These are phyloP conservation scores for Apiospora kogelbergensis DNA, from an alignment of 2,329 filamentous ascomycete genomes.

Conservation along the genomic window DNA sequence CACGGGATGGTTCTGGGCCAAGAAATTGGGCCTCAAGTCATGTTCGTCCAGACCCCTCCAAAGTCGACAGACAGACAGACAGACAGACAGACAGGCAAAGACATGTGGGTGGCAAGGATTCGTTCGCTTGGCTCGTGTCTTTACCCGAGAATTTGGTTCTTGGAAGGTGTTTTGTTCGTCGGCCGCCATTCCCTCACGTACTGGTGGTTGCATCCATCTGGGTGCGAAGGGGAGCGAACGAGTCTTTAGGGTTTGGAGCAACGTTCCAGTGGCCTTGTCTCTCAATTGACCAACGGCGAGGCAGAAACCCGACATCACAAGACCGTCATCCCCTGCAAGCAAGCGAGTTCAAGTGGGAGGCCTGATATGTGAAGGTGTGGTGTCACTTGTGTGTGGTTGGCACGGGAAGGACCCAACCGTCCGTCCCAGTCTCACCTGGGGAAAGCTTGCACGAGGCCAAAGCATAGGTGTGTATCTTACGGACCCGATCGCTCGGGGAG, in stretches of 20 bases:
- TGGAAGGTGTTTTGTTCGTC: neutral
- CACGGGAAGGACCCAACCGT: neutral
- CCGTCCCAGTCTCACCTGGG: neutral
- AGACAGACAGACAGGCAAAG: neutral
- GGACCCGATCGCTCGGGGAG: neutral
- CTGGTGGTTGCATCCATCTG: neutral
- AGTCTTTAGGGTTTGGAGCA: slow-evolving; percentile 7
- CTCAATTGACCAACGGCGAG: slow-evolving; percentile 3
- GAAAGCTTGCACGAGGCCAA: neutral
- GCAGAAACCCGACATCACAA: neutral
- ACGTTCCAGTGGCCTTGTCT: neutral
- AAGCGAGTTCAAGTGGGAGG: neutral
- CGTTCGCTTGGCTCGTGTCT: neutral
- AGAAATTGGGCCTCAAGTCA: neutral
- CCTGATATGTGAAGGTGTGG: neutral
- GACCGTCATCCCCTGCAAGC: neutral
- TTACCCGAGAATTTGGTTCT: neutral
- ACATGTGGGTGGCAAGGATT: slow-evolving; percentile 4
- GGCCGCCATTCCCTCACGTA: neutral
- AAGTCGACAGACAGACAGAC: neutral
- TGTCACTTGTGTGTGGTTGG: neutral
- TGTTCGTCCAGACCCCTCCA: neutral
- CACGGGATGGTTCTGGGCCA: neutral
- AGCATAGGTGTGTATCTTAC: neutral
- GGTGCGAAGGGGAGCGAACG: neutral